phyloP scores from a whole-genome alignment of 768 basidiomycete genomes.

The Sporobolomyces phaffii region DNA sequence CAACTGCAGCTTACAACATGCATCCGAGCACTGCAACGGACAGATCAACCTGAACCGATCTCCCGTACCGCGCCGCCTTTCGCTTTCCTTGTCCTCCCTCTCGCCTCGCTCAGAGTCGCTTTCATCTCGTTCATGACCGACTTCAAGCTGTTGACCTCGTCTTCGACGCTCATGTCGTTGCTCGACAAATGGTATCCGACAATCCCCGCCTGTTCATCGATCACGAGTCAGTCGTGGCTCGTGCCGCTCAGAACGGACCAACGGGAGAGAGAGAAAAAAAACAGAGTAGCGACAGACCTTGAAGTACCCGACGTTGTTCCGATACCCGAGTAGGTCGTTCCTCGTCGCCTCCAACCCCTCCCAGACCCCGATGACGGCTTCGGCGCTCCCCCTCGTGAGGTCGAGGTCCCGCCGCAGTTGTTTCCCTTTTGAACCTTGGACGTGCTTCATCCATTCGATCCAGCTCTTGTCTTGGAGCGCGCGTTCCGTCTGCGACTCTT shows the following conservation, averaged over 20 bases:
- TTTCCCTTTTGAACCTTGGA: slow-evolving; percentile 25
- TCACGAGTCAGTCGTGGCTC: background rate
- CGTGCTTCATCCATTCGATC: slow-evolving; percentile 18
- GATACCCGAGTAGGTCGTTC: slow-evolving; percentile 30
- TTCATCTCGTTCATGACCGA: slow-evolving; percentile 40
- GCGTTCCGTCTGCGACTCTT: slow-evolving; percentile 1
- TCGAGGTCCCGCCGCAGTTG: slow-evolving; percentile 38
- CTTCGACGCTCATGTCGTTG: slow-evolving; percentile 34
- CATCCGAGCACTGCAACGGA: background rate
- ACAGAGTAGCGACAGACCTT: slow-evolving; percentile 19
- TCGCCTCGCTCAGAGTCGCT: slow-evolving; percentile 24
- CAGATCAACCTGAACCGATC: background rate
- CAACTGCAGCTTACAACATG: too few species aligned
- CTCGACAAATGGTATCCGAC: slow-evolving; percentile 40
- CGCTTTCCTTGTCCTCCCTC: background rate
- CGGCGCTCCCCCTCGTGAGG: slow-evolving; percentile 34
- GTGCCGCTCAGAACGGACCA: background rate
- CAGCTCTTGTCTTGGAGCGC: slow-evolving; percentile 12
- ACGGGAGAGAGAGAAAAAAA: too few species aligned
- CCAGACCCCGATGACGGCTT: slow-evolving; percentile 29
- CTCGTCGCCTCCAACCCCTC: slow-evolving; percentile 39
- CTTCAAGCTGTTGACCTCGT: slow-evolving; percentile 35
- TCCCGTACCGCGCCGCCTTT: background rate
- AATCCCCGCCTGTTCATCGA: slow-evolving; percentile 36
- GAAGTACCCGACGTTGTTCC: slow-evolving; percentile 25